Evolutionary conservation across 1,139 yeast species (phyloP), one percentile per base, ranked within the genome.

Genomic region (Pichia inconspicua): DNA sequence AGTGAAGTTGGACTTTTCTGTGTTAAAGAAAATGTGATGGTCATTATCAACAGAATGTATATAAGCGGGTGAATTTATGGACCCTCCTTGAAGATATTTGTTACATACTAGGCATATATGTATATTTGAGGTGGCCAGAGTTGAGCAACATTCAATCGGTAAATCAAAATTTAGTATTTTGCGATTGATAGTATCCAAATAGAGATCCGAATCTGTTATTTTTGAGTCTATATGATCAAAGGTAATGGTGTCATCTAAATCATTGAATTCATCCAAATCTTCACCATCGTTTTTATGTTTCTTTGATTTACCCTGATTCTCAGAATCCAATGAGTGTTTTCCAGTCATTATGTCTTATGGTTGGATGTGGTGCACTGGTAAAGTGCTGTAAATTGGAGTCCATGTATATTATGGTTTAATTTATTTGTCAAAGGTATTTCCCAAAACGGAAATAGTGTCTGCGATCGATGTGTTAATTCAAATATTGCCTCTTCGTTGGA

Each of bases 41-140:
- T 74, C 72, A 3, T 67, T 72, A 49, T 78, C 74, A 28, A 86
- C 71, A 3, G 89, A 72, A 61, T 86, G 95, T 40, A 69, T 62
- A 58, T 80, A 84, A 0, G 92, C 90, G 22, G 82, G 82, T 0
- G 92, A 77, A 14, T 74, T 63, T 48, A 65, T 66, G 1, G 80
- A 75, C 27, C 89, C 70, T 0, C 95, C 95, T 57, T 80, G 84
- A 48, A 78, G 74, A 65, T 78, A 86, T 58, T 76, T 80, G 40
- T 94, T 94, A 17, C 95, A 86, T 0, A 73, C 74, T 35, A 86
- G 65, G 58, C 95, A 86, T 39, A 87, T 80, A 59, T 84, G 83
- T 1, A 85, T 75, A 57, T 84, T 82, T 34, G 73, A 66, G 41
- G 72, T 73, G 0, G 86, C 71, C 17, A 85, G 66, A 0, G 88